phyloP scores from a whole-genome alignment of 768 basidiomycete genomes.

The Suillus placidus region DNA sequence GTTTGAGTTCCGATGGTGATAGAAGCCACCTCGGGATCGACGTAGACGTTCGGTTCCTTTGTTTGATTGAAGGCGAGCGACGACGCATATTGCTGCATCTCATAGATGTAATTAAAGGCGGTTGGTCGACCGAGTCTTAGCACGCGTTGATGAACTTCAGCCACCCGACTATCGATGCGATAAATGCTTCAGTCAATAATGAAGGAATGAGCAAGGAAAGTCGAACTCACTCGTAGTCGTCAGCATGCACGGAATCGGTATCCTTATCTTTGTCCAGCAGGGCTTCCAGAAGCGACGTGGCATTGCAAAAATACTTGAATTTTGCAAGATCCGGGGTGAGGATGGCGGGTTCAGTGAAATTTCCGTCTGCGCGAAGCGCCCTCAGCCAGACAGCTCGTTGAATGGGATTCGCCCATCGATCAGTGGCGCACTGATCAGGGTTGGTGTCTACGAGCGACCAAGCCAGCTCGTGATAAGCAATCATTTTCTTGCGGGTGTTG shows the following conservation, averaged over 20 bases:
- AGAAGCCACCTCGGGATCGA: neutral
- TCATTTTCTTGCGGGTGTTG: neutral
- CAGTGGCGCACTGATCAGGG: neutral
- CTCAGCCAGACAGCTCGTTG: neutral
- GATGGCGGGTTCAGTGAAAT: neutral
- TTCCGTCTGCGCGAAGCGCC: neutral
- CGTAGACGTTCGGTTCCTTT: neutral
- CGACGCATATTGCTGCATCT: neutral
- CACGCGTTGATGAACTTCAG: neutral
- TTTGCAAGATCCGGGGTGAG: neutral
- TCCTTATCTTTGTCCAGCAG: neutral
- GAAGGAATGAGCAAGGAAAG: neutral
- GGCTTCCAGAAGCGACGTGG: neutral
- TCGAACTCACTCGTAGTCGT: neutral
- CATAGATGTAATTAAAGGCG: neutral
- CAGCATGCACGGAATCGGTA: neutral
- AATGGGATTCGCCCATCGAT: neutral
- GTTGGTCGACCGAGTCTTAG: neutral
- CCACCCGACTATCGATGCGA: neutral
- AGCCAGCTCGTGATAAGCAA: neutral
- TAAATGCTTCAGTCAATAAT: rapidly evolving
- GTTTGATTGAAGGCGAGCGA: neutral
- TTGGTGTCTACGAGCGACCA: neutral
- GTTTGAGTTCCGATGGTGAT: neutral
- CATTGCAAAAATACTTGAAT: neutral